These are phyloP conservation scores for Hypsizygus ulmarius DNA, from an alignment of 1,284 basidiomycete species.

Conservation along the genomic window DNA sequence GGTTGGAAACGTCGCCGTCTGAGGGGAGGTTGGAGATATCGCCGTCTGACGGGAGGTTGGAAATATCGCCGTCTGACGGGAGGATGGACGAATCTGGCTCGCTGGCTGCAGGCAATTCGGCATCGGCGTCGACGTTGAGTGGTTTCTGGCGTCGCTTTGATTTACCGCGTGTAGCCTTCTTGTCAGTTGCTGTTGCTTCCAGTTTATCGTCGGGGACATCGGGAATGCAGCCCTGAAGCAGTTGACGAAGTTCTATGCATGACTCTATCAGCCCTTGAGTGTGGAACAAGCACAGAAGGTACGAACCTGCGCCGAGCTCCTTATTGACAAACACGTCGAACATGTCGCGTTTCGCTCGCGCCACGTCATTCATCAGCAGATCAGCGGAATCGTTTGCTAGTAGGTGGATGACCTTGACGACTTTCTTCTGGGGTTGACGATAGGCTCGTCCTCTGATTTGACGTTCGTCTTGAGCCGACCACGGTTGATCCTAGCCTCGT, in stretches of 20 bases:
- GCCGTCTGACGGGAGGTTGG: not conserved
- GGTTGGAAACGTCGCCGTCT: too few species aligned
- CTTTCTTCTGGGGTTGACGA: conserved; percentile 27
- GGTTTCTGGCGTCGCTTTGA: not conserved
- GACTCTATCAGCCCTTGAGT: not conserved
- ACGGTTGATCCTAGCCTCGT: conserved; percentile 19
- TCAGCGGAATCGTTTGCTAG: conserved; percentile 28
- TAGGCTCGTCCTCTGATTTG: conserved; percentile 23
- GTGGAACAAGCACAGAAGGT: not conserved
- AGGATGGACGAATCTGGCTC: not conserved
- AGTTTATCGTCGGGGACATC: not conserved
- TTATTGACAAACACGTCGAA: conserved; percentile 26
- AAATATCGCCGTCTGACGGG: too few species aligned
- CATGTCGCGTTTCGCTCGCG: conserved; percentile 27
- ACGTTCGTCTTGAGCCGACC: conserved; percentile 8
- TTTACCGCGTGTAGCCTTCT: not conserved
- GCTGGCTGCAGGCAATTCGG: not conserved
- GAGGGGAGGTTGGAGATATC: too few species aligned
- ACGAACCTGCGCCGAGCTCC: conserved; percentile 22
- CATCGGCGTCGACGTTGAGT: not conserved
- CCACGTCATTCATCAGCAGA: conserved; percentile 24
- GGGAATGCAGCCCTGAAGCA: not conserved
- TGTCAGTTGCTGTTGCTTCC: not conserved
- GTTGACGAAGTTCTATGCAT: not conserved
- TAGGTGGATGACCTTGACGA: conserved; percentile 24